phyloP scores from a whole-genome alignment of 208 protist species.

The Leishmania aethiopica region DNA sequence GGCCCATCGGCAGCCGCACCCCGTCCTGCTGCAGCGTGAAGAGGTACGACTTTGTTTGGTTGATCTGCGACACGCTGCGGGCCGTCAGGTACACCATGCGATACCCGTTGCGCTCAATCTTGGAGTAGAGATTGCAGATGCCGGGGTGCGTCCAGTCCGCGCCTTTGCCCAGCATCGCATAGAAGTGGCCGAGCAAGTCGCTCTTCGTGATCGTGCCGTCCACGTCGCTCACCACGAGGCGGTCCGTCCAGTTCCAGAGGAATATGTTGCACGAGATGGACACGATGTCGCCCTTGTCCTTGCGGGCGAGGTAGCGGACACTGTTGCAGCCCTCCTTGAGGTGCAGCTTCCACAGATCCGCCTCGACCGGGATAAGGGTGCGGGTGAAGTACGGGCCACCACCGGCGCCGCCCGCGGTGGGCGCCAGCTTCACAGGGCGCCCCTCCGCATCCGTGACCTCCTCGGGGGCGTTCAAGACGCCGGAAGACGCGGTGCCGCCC shows the following conservation, averaged over 20 bases:
- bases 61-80: constrained; percentile 87
- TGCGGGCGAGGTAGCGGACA: constrained; percentile 92
- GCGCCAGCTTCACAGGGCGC: background rate
- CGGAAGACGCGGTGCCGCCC: background rate
- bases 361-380: constrained; percentile 81
- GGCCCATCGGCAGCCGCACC: constrained; percentile 75
- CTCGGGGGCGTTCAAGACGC: background rate
- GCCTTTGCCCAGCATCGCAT: constrained; percentile 87
- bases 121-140: constrained; percentile 93
- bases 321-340: constrained; percentile 90
- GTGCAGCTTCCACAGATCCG: constrained; percentile 90
- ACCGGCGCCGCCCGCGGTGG: background rate
- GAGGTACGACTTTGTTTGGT: constrained; percentile 84
- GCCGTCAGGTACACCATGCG: constrained; percentile 93
- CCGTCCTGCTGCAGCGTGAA: constrained; percentile 84
- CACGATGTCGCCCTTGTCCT: constrained; percentile 53
- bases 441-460: constrained; percentile 19
- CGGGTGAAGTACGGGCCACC: constrained; percentile 56
- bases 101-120: constrained; percentile 96
- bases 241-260: constrained; percentile 90
- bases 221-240: constrained; percentile 98
- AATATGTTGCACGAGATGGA: constrained; percentile 92
- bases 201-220: constrained; percentile 99
- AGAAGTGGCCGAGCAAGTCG: constrained; percentile 96
- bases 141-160: constrained; percentile 96